Conservation (phyloP, 441 rosid species). For the Populus tomentosa region DNA sequence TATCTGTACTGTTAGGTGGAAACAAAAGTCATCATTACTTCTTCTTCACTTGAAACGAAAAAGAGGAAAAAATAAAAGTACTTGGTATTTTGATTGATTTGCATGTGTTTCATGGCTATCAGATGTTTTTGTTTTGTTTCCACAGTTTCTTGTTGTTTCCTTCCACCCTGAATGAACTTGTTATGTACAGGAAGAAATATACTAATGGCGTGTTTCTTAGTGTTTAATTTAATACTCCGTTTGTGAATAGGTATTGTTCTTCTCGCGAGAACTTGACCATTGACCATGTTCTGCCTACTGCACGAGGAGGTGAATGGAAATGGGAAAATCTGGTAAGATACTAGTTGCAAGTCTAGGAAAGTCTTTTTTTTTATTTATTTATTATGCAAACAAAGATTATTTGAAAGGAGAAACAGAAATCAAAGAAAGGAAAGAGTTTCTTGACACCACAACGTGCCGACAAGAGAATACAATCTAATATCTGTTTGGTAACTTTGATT, state of each 20-base stretch:
- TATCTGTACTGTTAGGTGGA: neutral
- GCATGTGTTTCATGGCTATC: neutral
- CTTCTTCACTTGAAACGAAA: neutral
- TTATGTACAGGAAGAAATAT: neutral
- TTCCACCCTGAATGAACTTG: neutral
- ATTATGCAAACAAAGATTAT: neutral
- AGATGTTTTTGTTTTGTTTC: neutral
- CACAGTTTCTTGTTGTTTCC: neutral
- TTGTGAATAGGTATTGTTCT: slow-evolving; percentile 63
- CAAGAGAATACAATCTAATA: neutral
- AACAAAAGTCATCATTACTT: neutral
- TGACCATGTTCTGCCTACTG: slow-evolving; percentile 71
- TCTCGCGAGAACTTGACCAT: slow-evolving; percentile 73
- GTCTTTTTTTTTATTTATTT: neutral
- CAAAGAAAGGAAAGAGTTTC: neutral
- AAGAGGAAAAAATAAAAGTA: neutral
- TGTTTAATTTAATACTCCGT: neutral
- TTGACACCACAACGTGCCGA: neutral
- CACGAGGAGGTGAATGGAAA: slow-evolving; percentile 84
- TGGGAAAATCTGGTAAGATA: slow-evolving; percentile 86
- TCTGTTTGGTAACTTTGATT: neutral
- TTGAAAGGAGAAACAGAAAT: slow-evolving; percentile 1
- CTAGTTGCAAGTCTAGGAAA: neutral
- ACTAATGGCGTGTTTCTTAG: neutral
- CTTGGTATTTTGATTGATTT: neutral